phyloP scores from a whole-genome alignment of 1,139 yeast species.

The Suhomyces choctaworum region DNA sequence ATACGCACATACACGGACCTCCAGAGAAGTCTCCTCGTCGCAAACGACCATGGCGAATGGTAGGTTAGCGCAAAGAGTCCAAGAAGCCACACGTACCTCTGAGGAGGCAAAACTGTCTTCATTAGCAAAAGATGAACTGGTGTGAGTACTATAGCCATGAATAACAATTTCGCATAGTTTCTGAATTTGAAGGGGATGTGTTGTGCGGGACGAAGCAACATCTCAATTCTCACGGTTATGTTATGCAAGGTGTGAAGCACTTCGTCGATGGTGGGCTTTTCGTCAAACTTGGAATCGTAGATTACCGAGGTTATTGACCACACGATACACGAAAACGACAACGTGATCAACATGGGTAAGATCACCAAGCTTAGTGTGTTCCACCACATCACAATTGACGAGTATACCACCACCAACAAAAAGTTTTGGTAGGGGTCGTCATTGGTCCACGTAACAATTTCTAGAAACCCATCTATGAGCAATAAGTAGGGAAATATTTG shows the following conservation, averaged over 20 bases:
- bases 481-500: conserved; percentile 51
- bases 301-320: conserved; percentile 50
- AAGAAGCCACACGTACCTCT: conserved; percentile 34
- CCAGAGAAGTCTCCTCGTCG: conserved; percentile 54
- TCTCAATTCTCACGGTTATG: conserved; percentile 46
- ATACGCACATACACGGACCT: conserved; percentile 51
- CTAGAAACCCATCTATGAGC: conserved; percentile 45
- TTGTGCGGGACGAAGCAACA: conserved; percentile 44
- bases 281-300: conserved; percentile 44
- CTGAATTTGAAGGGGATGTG: conserved; percentile 28
- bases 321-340: conserved; percentile 39
- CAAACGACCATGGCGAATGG: conserved; percentile 55
- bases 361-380: conserved; percentile 31
- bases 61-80: conserved; percentile 48
- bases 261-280: conserved; percentile 59
- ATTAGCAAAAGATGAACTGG: conserved; percentile 48
- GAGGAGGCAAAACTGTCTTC: conserved; percentile 37
- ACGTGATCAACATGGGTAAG: conserved; percentile 40
- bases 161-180: conserved; percentile 33
- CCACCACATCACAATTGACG: conserved; percentile 51
- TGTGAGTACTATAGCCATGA: conserved; percentile 39
- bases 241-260: conserved; percentile 53
- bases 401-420: conserved; percentile 41
- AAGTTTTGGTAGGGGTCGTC: conserved; percentile 52
- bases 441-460: conserved; percentile 57